Conservation (phyloP, 2,329 filamentous ascomycete genomes). For the Aureobasidium uvarum region DNA sequence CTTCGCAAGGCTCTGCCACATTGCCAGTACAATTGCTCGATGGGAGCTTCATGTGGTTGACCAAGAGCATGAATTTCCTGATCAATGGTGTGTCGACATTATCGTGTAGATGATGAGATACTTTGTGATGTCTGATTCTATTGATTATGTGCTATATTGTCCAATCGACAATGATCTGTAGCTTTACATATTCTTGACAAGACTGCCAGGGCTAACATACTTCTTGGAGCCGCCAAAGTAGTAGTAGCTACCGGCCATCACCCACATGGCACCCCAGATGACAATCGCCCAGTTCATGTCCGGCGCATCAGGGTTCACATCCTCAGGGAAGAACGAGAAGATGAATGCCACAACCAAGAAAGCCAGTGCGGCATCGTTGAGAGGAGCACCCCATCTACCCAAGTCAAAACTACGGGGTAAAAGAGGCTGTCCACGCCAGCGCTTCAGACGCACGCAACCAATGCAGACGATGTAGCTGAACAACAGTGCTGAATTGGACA, state of each 20-base stretch:
- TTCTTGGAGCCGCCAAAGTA: conserved; percentile 21
- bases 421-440: conserved; percentile 35
- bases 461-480: conserved; percentile 39
- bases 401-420: conserved; percentile 37
- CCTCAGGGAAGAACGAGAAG: conserved; percentile 39
- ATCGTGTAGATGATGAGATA: too few species aligned
- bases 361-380: conserved; percentile 38
- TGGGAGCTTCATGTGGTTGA: too few species aligned
- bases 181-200: conserved; percentile 9
- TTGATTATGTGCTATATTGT: too few species aligned
- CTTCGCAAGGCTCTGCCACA: too few species aligned
- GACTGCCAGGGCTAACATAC: conserved; percentile 15
- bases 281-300: conserved; percentile 39
- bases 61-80: too few species aligned
- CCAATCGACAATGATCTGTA: too few species aligned
- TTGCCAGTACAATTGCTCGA: too few species aligned
- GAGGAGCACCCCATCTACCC: conserved; percentile 37
- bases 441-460: conserved; percentile 37
- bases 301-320: conserved; percentile 31
- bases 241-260: conserved; percentile 24
- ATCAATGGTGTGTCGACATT: too few species aligned
- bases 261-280: conserved; percentile 32
- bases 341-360: conserved; percentile 37
- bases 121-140: too few species aligned
- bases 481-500: conserved; percentile 40